A percentile compares a stretch with the other conserved stretches of the same genome.
Conservation (phyloP, 2,329 filamentous ascomycete genomes). For the Metarhizium guizhouense region DNA sequence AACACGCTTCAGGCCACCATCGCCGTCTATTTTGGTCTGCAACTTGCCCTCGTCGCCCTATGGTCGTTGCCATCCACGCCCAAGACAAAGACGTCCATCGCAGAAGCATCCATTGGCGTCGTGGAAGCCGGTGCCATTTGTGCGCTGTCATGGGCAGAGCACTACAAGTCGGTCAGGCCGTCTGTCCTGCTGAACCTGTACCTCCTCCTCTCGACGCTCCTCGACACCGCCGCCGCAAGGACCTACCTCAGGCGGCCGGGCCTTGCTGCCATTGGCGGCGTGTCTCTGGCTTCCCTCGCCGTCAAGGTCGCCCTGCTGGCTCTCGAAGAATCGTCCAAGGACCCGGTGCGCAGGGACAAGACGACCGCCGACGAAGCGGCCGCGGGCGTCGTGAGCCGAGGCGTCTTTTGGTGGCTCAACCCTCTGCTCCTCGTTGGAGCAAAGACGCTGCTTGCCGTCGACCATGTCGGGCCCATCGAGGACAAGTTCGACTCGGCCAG, state of each 20-base stretch:
- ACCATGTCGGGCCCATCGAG: slow-evolving; percentile 18
- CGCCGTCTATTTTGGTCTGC: slow-evolving; percentile 10
- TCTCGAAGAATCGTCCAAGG: slow-evolving; percentile 14
- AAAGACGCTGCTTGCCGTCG: slow-evolving; percentile 13
- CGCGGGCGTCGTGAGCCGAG: slow-evolving; percentile 23
- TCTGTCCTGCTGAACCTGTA: slow-evolving; percentile 23
- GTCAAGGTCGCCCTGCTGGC: neutral
- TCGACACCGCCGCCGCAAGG: slow-evolving; percentile 23
- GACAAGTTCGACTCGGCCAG: slow-evolving; percentile 17
- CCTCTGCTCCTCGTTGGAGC: slow-evolving; percentile 18
- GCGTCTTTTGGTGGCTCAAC: slow-evolving; percentile 29
- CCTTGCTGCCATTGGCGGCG: slow-evolving; percentile 14
- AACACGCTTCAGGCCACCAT: slow-evolving; percentile 5
- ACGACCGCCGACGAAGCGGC: slow-evolving; percentile 21
- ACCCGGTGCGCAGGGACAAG: slow-evolving; percentile 8
- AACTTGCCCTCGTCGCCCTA: slow-evolving; percentile 16
- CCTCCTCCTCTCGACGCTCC: slow-evolving; percentile 21
- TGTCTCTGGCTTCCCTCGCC: slow-evolving; percentile 17
- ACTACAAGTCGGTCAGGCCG: slow-evolving; percentile 21
- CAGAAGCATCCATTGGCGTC: slow-evolving; percentile 17
- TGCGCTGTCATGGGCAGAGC: slow-evolving; percentile 24
- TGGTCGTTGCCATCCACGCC: slow-evolving; percentile 15
- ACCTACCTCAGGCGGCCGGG: slow-evolving; percentile 24
- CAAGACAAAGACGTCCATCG: slow-evolving; percentile 18
- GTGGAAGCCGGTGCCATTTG: slow-evolving; percentile 17